A percentile compares a stretch with the other conserved stretches of the same genome.
Conservation (phyloP, 805 yeast genomes). For the Yarrowia bubula region DNA sequence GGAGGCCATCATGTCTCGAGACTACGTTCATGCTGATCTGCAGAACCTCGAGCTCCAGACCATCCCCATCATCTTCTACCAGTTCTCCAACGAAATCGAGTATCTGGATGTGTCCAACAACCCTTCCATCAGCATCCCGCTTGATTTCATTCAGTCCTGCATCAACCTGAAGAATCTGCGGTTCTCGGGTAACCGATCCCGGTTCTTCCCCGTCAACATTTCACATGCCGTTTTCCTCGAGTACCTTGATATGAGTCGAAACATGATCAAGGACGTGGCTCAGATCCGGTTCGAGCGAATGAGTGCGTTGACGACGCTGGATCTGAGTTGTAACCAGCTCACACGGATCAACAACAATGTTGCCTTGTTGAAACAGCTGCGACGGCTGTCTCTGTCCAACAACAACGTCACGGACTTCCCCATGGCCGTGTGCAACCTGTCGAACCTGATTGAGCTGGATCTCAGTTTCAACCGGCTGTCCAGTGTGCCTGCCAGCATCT, state of each 20-base stretch:
- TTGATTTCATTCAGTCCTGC: conserved; percentile 81
- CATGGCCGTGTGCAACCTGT: conserved; percentile 55
- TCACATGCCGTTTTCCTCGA: conserved; percentile 66
- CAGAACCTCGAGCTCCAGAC: conserved; percentile 73
- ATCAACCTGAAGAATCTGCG: conserved; percentile 64
- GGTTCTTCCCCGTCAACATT: conserved; percentile 70
- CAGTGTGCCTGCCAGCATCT: conserved; percentile 58
- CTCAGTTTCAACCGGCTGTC: conserved; percentile 75
- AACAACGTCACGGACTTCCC: conserved; percentile 63
- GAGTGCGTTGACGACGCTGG: conserved; percentile 54
- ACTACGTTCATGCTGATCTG: conserved; percentile 71
- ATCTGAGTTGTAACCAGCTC: conserved; percentile 74
- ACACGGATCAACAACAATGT: conserved; percentile 59
- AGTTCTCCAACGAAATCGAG: conserved; percentile 76
- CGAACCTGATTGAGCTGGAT: conserved; percentile 64
- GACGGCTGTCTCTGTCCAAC: conserved; percentile 67
- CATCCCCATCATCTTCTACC: conserved; percentile 79
- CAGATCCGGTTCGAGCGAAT: conserved; percentile 55
- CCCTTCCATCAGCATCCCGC: conserved; percentile 79
- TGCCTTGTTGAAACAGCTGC: conserved; percentile 43
- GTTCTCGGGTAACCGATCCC: conserved; percentile 70
- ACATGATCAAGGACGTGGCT: conserved; percentile 54
- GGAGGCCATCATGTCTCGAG: conserved; percentile 58
- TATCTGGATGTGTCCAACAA: conserved; percentile 80
- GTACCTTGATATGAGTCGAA: conserved; percentile 71